Base-by-base conservation (phyloP, 2,329 filamentous ascomycete species). In the Thelonectria rubi region DNA sequence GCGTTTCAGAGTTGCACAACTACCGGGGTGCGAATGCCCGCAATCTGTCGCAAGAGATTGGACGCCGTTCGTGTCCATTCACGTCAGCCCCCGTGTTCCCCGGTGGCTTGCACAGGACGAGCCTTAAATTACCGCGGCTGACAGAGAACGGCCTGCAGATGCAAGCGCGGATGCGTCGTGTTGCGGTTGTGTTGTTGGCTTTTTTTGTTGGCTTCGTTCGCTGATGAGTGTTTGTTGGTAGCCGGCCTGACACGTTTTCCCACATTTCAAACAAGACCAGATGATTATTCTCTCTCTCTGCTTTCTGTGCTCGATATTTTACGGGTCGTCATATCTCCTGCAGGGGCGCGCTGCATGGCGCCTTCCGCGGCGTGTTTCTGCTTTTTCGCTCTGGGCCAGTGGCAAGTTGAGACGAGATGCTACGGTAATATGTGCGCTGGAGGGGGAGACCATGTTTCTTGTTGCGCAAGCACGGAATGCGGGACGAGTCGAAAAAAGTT, bases 341-440 rank as follows among this genome's bases (percentile, higher is more conserved):
- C 58, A 60, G 58, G 51, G 52, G 58, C 40, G 34, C 12, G n/a
- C 14, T 48, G 47, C 52, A 56, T 52, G 58, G 58, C 42, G 46
- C 47, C n/a, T 49, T 37, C 40, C 17, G 26, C 20, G 37, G 17
- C 18, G 17, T 47, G 24, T 14, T 18, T n/a, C 46, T 21, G 34
- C 32, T 49, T 20, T 18, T 37, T 21, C 12, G 46, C 14, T 11
- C 12, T 18, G n/a, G 21, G 37, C 42, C 42, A 55, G 52, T 60
- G 58, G 58, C 52, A 60, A 47, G 47, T 24, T 43, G 40, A 17
- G 17, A 51, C 40, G 40, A 45, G 24, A 34, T 55, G 42, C 32
- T 39, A 55, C 52, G 34, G 51, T 46, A 47, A 45, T 43, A 54
- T 46, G 40, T 43, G n/a, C 40, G 18, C 34, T 43, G n/a, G 42